Evolutionary conservation across 208 protist species (phyloP).

Genomic region (Leptomonas pyrrhocoris): DNA sequence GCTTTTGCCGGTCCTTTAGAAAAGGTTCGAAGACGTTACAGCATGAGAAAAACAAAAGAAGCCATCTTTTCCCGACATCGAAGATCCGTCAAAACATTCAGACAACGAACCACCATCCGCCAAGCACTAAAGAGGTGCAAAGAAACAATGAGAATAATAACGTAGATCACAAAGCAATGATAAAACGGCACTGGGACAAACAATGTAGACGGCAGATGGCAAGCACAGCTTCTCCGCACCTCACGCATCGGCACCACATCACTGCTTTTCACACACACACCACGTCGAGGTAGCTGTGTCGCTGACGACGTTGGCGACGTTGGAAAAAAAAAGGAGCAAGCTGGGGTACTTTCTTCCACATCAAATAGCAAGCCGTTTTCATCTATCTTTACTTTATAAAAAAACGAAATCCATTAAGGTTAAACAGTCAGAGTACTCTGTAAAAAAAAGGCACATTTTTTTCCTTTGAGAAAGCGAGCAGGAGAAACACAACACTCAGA

Average conservation of each 20-base stretch:
- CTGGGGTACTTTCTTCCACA: no score
- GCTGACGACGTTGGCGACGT: background rate
- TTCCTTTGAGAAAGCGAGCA: background rate
- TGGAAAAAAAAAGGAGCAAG: background rate
- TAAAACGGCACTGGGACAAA: background rate
- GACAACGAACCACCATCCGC: no score
- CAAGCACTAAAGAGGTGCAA: background rate
- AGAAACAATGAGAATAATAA: constrained; percentile 8
- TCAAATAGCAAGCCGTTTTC: no score
- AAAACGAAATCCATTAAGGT: no score
- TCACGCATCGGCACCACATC: background rate
- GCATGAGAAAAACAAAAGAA: no score
- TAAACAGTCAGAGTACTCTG: background rate
- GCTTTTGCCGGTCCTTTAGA: no score
- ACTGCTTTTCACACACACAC: background rate
- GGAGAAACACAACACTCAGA: background rate
- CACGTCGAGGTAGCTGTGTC: background rate
- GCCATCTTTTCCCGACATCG: no score
- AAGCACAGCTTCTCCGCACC: background rate
- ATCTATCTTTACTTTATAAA: no score
- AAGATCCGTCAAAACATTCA: no score
- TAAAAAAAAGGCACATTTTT: constrained; percentile 7
- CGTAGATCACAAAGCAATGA: constrained; percentile 2
- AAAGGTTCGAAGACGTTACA: no score
- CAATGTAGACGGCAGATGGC: background rate